These are phyloP conservation scores for Musa schizocarpa DNA, from an alignment of 176 grass and related monocot species.

Conservation along the genomic window DNA sequence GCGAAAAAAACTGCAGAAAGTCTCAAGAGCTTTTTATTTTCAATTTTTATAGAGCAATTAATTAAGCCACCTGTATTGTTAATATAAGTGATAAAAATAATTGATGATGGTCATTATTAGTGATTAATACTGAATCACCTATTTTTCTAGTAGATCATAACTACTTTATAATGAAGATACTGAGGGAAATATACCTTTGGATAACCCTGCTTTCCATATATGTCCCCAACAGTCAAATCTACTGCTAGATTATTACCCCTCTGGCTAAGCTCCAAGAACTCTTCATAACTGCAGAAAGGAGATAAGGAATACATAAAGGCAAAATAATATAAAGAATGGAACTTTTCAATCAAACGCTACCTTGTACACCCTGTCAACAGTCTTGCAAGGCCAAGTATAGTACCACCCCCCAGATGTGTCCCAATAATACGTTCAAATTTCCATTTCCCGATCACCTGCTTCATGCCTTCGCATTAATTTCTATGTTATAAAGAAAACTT, in stretches of 20 bases:
- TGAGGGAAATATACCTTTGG: conserved; percentile 53
- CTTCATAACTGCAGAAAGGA: conserved; percentile 61
- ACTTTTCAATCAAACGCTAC: conserved; percentile 23
- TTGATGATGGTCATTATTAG: neutral
- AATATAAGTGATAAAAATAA: too few species aligned
- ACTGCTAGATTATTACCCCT: conserved; percentile 78
- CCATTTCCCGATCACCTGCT: conserved; percentile 85
- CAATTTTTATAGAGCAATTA: too few species aligned
- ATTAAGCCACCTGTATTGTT: too few species aligned
- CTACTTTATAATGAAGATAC: neutral
- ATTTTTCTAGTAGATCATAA: neutral
- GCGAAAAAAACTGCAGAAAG: too few species aligned
- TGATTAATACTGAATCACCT: neutral
- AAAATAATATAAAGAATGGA: neutral
- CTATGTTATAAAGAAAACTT: neutral
- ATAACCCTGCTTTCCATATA: conserved; percentile 87
- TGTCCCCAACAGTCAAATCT: conserved; percentile 93
- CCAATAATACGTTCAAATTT: conserved; percentile 98
- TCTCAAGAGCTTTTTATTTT: too few species aligned
- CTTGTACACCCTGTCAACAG: conserved; percentile 81
- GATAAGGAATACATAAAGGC: neutral
- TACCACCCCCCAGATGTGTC: conserved; percentile 90
- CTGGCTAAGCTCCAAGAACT: conserved; percentile 87
- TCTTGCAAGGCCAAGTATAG: conserved; percentile 83
- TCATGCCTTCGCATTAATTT: conserved; percentile 17